phyloP scores from a whole-genome alignment of 1,284 basidiomycete species.

The Neotropicomus parvogracilis region DNA sequence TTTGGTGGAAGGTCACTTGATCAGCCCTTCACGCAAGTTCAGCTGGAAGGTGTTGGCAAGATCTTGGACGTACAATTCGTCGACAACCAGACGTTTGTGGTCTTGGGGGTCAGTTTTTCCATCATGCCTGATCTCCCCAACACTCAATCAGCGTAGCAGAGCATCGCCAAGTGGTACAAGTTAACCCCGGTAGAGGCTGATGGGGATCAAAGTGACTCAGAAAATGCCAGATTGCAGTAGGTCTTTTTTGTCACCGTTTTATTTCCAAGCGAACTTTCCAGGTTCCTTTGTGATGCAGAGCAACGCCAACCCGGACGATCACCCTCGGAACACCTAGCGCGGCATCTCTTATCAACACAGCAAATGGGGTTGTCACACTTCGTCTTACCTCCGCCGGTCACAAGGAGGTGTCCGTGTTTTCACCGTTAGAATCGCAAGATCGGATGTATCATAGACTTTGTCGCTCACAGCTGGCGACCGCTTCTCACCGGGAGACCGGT shows the following conservation, averaged over 20 bases:
- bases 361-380: slow-evolving; percentile 19
- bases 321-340: slow-evolving; percentile 8
- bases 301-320: slow-evolving; percentile 4
- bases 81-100: slow-evolving; percentile 23
- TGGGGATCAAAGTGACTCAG: slow-evolving; percentile 10
- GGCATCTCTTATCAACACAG: slow-evolving; percentile 9
- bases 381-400: slow-evolving; percentile 17
- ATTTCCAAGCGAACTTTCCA: slow-evolving; percentile 9
- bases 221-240: slow-evolving; percentile 20
- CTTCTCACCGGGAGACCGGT: slow-evolving; percentile 6
- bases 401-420: slow-evolving; percentile 23
- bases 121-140: not conserved
- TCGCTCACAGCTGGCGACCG: slow-evolving; percentile 12
- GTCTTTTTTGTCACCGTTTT: slow-evolving; percentile 6
- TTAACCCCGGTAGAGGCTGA: slow-evolving; percentile 16
- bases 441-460: slow-evolving; percentile 17
- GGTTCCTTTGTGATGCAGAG: slow-evolving; percentile 12
- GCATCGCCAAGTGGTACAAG: slow-evolving; percentile 23
- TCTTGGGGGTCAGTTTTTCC: slow-evolving; percentile 25
- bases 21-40: slow-evolving; percentile 12
- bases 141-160: slow-evolving; percentile 17
- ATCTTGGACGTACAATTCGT: slow-evolving; percentile 23
- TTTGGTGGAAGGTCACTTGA: not conserved
- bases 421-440: slow-evolving; percentile 11
- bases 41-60: slow-evolving; percentile 19